A percentile compares a stretch with the other conserved stretches of the same genome.
These are phyloP conservation scores for Starmerella bombi DNA, from an alignment of 805 yeast species.

Conservation along the genomic window DNA sequence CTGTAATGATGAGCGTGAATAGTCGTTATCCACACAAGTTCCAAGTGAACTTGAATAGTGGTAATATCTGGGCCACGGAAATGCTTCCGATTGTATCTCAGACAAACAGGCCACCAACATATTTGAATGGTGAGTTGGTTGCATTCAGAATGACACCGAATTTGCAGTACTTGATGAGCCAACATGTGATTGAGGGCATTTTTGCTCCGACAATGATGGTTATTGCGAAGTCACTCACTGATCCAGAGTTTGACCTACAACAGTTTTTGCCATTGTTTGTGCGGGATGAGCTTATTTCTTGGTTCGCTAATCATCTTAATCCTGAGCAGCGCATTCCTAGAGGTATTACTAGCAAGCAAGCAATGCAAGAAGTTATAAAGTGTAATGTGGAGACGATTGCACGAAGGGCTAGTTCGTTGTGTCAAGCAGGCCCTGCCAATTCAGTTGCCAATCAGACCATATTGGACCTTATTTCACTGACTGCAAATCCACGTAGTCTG, in stretches of 20 bases:
- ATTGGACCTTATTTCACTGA: conserved; percentile 80
- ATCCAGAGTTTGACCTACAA: conserved; percentile 84
- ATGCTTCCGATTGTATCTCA: conserved; percentile 59
- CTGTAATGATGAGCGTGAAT: conserved; percentile 88
- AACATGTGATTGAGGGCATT: conserved; percentile 84
- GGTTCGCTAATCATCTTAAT: conserved; percentile 46
- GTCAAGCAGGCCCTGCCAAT: conserved; percentile 37
- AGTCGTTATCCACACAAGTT: conserved; percentile 90
- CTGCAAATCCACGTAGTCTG: conserved; percentile 85
- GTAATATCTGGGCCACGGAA: conserved; percentile 85
- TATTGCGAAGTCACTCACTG: conserved; percentile 77
- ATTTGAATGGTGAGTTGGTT: conserved; percentile 81
- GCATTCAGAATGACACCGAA: conserved; percentile 96
- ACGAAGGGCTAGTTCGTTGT: conserved; percentile 59
- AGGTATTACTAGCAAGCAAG: conserved; percentile 61
- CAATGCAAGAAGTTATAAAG: conserved; percentile 72
- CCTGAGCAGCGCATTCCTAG: conserved; percentile 65
- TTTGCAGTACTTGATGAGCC: conserved; percentile 85
- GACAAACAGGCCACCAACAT: conserved; percentile 58
- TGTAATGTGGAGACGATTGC: conserved; percentile 75
- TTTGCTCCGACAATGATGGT: conserved; percentile 71
- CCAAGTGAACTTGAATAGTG: conserved; percentile 65
- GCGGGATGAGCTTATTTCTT: conserved; percentile 85
- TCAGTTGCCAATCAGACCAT: conserved; percentile 79
- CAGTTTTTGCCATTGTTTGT: conserved; percentile 88